Base-by-base conservation (phyloP, 305 asterid species). In the Rubia occidens region DNA sequence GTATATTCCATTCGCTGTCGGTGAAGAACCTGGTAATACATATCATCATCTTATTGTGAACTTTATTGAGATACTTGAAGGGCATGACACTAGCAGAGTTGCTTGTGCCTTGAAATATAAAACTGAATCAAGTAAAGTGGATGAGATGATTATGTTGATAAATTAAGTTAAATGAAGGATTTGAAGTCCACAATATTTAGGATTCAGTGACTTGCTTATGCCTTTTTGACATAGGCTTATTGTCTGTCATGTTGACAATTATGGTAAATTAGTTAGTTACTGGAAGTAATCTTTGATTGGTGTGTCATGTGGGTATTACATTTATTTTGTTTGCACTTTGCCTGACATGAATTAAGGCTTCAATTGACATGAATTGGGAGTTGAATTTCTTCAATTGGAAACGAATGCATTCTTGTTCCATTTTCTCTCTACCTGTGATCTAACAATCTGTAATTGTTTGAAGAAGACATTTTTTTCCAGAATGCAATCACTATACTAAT, bases 241-340 rank as follows among this genome's bases (percentile, higher is more conserved):
- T 37, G 55, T 20, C 49, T 32, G 17, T 40, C 29, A 9, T 11
- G 45, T 9, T 56, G 53, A 18, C 4, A 47, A 64, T 14, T 26
- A 29, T 43, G 1, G 43, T 32, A 37, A 53, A 21, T 1, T 39
- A 40, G 47, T 35, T 8, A 51, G 43, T 18, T 3, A 15, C 11
- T 68, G 56, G 53, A 68, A 20, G 8, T 53, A 10, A 67, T 35
- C 3, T n/a, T 15, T n/a, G 63, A 37, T 53, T 43, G 69, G 56
- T 18, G 3, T 11, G n/a, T 67, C 32, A 2, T 9, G n/a, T 55
- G 39, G 11, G n/a, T 51, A 17, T 6, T 29, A 14, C 29, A n/a
- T 45, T 37, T 17, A 35, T 62, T 61, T 37, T 2, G 29, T 40
- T 63, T 64, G 53, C 3, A 37, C 56, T 53, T 42, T 42, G 35